phyloP scores from a whole-genome alignment of 2,329 filamentous ascomycete genomes.

The Fusarium sp. region DNA sequence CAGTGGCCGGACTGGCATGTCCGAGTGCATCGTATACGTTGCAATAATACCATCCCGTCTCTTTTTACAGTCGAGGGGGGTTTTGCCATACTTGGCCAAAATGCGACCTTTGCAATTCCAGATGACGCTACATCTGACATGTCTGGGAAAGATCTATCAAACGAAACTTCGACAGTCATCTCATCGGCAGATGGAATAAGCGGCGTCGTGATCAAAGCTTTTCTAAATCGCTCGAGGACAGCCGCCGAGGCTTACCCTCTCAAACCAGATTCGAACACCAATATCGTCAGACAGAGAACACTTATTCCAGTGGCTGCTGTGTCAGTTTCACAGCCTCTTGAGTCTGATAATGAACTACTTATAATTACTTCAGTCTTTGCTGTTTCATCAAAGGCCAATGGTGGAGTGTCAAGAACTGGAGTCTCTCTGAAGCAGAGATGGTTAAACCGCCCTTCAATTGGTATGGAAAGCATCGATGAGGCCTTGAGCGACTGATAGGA shows the following conservation, averaged over 20 bases:
- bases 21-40: constrained; percentile 38
- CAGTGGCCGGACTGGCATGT: constrained; percentile 52
- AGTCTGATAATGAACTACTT: not conserved
- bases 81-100: constrained; percentile 31
- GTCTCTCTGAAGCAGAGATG: constrained; percentile 9
- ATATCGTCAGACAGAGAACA: constrained; percentile 25
- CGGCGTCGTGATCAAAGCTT: constrained; percentile 4
- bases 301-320: constrained; percentile 23
- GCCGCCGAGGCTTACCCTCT: constrained; percentile 7
- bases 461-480: not conserved
- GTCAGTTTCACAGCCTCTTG: not conserved
- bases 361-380: constrained; percentile 22
- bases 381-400: not conserved
- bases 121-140: not conserved
- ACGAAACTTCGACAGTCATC: constrained; percentile 1
- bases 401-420: accelerated
- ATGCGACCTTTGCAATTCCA: accelerated
- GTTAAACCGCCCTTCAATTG: not conserved
- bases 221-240: accelerated
- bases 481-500: not conserved
- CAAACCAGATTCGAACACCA: constrained; percentile 39
- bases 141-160: constrained; percentile 7
- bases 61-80: constrained; percentile 33
- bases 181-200: constrained; percentile 18
- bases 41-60: not conserved